Evolutionary conservation across 148 eudicot species (phyloP).

Genomic region (Gaultheria prostrata): DNA sequence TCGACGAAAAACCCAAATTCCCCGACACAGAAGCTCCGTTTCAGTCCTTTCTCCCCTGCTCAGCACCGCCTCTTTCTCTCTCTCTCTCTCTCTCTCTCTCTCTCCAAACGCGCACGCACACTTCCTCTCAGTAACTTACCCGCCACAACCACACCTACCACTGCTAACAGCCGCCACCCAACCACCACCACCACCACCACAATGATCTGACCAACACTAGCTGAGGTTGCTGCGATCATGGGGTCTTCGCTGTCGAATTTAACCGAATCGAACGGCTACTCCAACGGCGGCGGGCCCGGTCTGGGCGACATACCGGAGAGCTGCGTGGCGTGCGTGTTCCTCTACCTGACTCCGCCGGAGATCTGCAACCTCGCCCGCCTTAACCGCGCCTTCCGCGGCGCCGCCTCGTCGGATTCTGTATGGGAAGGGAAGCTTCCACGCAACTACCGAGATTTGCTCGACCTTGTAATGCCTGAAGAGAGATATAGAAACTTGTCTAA

Average conservation of each 20-base stretch:
- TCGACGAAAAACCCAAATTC: too few species aligned
- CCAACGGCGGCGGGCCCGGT: conserved; percentile 45
- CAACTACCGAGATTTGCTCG: conserved; percentile 58
- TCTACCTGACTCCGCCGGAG: conserved; percentile 79
- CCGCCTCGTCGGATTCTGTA: conserved; percentile 83
- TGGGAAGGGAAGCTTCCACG: conserved; percentile 77
- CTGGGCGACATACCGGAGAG: conserved; percentile 93
- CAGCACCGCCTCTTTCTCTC: not conserved
- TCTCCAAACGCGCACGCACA: not conserved
- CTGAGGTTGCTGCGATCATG: conserved; percentile 1
- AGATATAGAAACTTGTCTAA: conserved; percentile 36
- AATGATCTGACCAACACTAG: conserved; percentile 3
- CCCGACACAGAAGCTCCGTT: not conserved
- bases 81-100: not conserved
- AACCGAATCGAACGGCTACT: conserved; percentile 20
- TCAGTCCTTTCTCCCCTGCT: not conserved
- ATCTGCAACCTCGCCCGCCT: conserved; percentile 87
- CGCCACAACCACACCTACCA: conserved; percentile 4
- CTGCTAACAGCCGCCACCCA: conserved; percentile 7
- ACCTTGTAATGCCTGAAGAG: conserved; percentile 39
- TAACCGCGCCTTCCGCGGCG: conserved; percentile 86
- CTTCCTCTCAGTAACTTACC: not conserved
- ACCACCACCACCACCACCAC: not conserved
- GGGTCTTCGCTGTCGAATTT: conserved; percentile 21
- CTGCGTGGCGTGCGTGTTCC: conserved; percentile 84